These are phyloP conservation scores for Solanum hybrid DNA, from an alignment of 305 asterid genomes.

Conservation along the genomic window DNA sequence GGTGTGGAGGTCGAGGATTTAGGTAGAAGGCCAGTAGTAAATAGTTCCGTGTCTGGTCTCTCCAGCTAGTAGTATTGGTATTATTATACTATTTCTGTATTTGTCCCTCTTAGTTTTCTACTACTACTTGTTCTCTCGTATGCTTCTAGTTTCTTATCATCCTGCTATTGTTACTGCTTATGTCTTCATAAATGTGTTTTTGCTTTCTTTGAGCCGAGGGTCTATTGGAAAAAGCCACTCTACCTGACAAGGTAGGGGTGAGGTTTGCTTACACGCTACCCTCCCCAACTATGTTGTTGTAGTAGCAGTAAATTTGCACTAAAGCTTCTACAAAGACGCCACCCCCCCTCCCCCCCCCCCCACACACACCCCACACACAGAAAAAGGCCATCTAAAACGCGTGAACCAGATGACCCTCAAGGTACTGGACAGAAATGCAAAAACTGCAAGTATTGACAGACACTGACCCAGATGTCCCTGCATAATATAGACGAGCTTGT, in stretches of 20 bases:
- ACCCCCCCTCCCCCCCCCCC: background rate
- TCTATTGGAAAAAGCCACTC: background rate
- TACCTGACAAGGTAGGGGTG: background rate
- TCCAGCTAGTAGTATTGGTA: background rate
- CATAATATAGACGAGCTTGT: conserved; percentile 73
- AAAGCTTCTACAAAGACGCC: background rate
- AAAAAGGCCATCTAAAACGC: background rate
- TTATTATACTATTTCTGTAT: background rate
- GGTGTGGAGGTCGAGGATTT: background rate
- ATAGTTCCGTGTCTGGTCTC: background rate
- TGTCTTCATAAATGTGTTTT: background rate
- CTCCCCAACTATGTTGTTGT: background rate
- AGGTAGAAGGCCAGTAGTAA: background rate
- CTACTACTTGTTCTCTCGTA: background rate
- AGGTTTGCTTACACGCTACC: background rate
- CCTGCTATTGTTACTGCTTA: background rate
- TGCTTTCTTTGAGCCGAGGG: background rate
- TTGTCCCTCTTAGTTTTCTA: background rate
- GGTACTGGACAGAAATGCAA: background rate
- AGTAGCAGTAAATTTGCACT: background rate
- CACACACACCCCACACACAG: background rate
- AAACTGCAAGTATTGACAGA: background rate
- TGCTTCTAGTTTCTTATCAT: background rate
- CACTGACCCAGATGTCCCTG: conserved; percentile 60
- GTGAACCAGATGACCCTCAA: background rate